These are phyloP conservation scores for Houttuynia cordata DNA, from an alignment of 164 flowering plant genomes.

Conservation along the genomic window DNA sequence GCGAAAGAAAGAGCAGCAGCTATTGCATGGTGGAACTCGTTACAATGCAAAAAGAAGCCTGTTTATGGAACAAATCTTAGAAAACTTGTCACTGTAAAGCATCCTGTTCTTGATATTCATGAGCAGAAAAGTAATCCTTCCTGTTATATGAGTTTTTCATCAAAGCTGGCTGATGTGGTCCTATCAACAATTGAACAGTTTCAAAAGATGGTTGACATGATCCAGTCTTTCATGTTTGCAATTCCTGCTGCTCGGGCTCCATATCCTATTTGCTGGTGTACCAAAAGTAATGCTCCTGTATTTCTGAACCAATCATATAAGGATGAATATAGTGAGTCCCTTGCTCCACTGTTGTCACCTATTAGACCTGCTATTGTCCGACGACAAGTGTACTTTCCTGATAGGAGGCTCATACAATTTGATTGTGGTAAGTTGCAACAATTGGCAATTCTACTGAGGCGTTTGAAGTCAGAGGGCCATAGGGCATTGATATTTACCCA, in stretches of 20 bases:
- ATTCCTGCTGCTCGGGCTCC: conserved; percentile 96
- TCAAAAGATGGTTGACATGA: conserved; percentile 46
- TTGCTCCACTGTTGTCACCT: conserved; percentile 70
- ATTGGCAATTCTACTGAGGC: conserved; percentile 73
- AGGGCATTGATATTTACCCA: conserved; percentile 95
- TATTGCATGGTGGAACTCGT: conserved; percentile 98
- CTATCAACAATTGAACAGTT: conserved; percentile 80
- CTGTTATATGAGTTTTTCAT: conserved; percentile 44
- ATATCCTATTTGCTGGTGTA: conserved; percentile 77
- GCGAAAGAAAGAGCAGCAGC: conserved; percentile 66
- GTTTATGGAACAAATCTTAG: conserved; percentile 55
- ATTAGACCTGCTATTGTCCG: conserved; percentile 90
- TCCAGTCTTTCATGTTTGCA: conserved; percentile 89
- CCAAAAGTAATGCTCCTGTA: conserved; percentile 44
- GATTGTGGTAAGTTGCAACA: conserved; percentile 98
- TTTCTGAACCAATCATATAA: conserved; percentile 41
- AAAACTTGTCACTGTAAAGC: conserved; percentile 48
- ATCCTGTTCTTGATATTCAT: conserved; percentile 56
- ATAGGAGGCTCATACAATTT: conserved; percentile 92
- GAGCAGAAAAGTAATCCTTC: conserved; percentile 31
- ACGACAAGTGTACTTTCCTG: conserved; percentile 93
- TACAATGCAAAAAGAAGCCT: conserved; percentile 71
- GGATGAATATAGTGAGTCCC: conserved; percentile 41
- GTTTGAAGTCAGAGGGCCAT: conserved; percentile 90
- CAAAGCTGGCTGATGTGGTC: conserved; percentile 71